phyloP scores from a whole-genome alignment of 75 land plant species.

The Selaginella tamariscina region DNA sequence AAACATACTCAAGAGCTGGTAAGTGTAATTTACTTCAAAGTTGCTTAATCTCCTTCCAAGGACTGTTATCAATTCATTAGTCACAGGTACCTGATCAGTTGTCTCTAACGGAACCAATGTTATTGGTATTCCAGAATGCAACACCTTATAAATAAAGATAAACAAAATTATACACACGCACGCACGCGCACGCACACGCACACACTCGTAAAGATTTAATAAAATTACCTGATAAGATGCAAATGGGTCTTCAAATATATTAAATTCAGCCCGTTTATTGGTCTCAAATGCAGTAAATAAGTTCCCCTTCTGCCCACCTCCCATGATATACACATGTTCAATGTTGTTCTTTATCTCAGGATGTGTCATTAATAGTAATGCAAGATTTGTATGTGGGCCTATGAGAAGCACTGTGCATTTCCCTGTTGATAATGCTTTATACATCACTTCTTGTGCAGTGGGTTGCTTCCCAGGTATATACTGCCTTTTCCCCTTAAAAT shows the following conservation, averaged over 20 bases:
- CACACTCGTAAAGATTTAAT: no score
- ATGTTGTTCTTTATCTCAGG: constrained; percentile 63
- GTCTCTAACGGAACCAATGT: constrained; percentile 80
- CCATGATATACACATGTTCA: constrained; percentile 67
- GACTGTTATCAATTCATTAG: constrained; percentile 31
- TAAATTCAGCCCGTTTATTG: constrained; percentile 75
- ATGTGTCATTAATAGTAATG: constrained; percentile 56
- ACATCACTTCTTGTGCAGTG: constrained; percentile 64
- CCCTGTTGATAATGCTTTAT: constrained; percentile 45
- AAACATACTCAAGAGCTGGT: constrained; percentile 42
- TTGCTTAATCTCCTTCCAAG: constrained; percentile 42
- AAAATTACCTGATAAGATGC: constrained; percentile 85
- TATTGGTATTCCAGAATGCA: constrained; percentile 73
- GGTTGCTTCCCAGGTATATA: constrained; percentile 53
- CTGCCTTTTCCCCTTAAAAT: constrained; percentile 45
- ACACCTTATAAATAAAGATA: constrained; percentile 34
- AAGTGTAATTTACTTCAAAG: constrained; percentile 62
- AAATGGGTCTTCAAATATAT: constrained; percentile 74
- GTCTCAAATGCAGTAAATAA: constrained; percentile 39
- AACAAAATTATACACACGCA: no score
- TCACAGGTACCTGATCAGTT: constrained; percentile 65
- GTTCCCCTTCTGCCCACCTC: constrained; percentile 70
- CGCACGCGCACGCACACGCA: no score
- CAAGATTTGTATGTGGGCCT: constrained; percentile 71
- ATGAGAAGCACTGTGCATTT: constrained; percentile 40